Evolutionary conservation across 352 stramenopile species (phyloP), one percentile per base, ranked within the genome.

Genomic region (Phytophthora meadii): DNA sequence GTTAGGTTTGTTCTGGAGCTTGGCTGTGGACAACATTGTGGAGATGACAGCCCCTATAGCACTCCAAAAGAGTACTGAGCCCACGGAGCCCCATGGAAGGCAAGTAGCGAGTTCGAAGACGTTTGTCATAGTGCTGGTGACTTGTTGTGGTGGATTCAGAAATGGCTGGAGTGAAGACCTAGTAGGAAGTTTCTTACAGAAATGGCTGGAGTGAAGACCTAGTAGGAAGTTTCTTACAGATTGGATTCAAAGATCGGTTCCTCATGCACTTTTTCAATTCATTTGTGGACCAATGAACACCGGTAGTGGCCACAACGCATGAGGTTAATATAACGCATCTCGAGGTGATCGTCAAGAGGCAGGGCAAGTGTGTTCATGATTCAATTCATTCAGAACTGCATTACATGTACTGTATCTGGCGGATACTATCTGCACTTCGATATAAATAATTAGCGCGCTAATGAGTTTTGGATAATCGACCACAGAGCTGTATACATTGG

Each of bases 1-100:
- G 9, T 78, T 74, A 34, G 54, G 67, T 53, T 82, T 66, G 0
- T 70, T 65, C 4, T 68, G 52, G 3, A 47, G 4, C n/a, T 19
- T 51, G 12, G 54, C 36, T 17, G 27, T 30, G 6, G 53, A 9
- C 42, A 72, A 12, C 6, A 76, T 52, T 27, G 76, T 54, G 55
- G 68, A 82, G 34, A 83, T 61, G 30, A 64, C 65, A 54, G 72
- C 65, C 24, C 81, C 79, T 28, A 86, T 42, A 5, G 76, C 73
- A 53, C 82, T 53, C 69, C 70, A 88, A 42, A 62, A 77, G 27
- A 84, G 17, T 34, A 81, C 36, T 28, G 39, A 28, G 12, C 17
- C 11, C 25, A 51, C 34, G 37, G 61, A 62, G 48, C 51, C 47
- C 32, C 71, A 2, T 44, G 51, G 60, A 56, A 68, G 73, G 47